Base-by-base conservation (phyloP, 1,139 yeast genomes). In the Casaregolazyma suthepensis region DNA sequence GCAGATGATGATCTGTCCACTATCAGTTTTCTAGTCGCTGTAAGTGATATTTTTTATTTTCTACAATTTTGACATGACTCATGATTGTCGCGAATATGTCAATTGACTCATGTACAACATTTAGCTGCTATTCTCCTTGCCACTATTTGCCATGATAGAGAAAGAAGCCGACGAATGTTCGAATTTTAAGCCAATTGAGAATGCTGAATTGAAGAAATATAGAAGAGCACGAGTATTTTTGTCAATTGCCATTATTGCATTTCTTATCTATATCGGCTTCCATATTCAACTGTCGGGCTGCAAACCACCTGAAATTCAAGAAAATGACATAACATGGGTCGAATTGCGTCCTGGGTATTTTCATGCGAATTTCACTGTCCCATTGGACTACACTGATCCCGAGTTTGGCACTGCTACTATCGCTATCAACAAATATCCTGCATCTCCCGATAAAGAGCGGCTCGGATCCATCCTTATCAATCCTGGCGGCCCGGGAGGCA, bases 401-500 rank as follows among this genome's bases (percentile, higher is more conserved):
- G 43, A 44, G 6, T 59, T 49, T 6, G 60, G 59, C 9, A 55
- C 51, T 40, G 45, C 50, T 12, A 35, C 51, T 23, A 46, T 57
- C 19, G 60, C 56, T 12, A 29, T 57, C 20, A 51, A 52, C 46
- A 56, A 55, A 26, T 29, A 48, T n/a, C 40, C 40, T 3, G 50
- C 56, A 15, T 56, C 59, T 18, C 46, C 52, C 17, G 17, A 13
- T 35, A 35, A 35, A 7, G 40, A 35, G 13, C 40, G 40, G 7
- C 51, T 56, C 2, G 60, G 60, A n/a, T 45, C 58, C 6, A 43
- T 57, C 18, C 49, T 57, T 3, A 51, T 57, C 50, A 56, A 53
- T 45, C 57, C 60, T 5, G 60, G 60, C n/a, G 56, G 57, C 7
- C 60, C 60, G 26, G 60, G 60, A 29, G 59, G 54, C n/a, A 56